A percentile compares a stretch with the other conserved stretches of the same genome.
Conservation (phyloP, 2,329 filamentous ascomycete genomes). For the Aureobasidium subglaciale region DNA sequence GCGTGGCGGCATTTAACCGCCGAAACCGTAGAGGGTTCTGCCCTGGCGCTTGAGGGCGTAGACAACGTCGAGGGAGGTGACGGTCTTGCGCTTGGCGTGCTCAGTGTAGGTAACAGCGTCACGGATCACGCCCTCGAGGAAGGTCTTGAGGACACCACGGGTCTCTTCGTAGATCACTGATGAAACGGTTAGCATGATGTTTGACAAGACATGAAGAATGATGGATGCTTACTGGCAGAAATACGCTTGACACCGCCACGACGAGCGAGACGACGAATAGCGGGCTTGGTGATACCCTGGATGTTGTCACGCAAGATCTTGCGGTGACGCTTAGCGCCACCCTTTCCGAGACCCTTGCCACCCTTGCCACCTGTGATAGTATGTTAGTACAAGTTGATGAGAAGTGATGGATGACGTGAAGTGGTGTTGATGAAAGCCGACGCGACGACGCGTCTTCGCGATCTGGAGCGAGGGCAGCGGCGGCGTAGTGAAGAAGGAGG, state of each 20-base stretch:
- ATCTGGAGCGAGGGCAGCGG: not conserved
- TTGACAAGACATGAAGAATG: not conserved
- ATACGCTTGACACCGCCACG: conserved; percentile 99
- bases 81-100: conserved; percentile 73
- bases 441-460: conserved; percentile 6
- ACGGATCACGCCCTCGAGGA: conserved; percentile 75
- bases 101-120: conserved; percentile 76
- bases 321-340: conserved; percentile 95
- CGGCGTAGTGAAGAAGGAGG: not conserved
- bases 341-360: conserved; percentile 97
- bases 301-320: conserved; percentile 99
- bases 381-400: conserved; percentile 23
- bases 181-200: conserved; percentile 4
- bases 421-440: conserved; percentile 2
- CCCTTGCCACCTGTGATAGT: conserved; percentile 70
- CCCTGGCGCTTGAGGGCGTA: conserved; percentile 59
- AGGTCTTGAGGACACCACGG: conserved; percentile 74
- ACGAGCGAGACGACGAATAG: conserved; percentile 95
- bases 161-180: conserved; percentile 77
- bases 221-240: conserved; percentile 63
- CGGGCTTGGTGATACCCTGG: conserved; percentile 97
- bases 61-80: conserved; percentile 57
- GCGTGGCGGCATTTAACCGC: conserved; percentile 44
- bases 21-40: conserved; percentile 62
- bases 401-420: conserved; percentile 12